Conservation (phyloP, 345 rosid species). For the Acer yangbiense region DNA sequence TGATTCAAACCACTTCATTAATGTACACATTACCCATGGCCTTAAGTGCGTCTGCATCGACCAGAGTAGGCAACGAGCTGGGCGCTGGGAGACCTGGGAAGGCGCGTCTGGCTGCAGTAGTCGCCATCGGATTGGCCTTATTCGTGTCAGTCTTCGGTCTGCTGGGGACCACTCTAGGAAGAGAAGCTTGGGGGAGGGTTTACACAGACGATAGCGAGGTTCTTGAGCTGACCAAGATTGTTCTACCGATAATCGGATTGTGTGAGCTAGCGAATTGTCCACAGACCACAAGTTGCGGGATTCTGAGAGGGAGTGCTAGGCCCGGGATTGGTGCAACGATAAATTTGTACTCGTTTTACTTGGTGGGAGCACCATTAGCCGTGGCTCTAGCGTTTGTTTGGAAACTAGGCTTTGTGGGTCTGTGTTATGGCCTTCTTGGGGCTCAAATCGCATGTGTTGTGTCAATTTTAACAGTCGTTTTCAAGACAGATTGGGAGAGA, state of each 20-base stretch:
- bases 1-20: slow-evolving; percentile 85
- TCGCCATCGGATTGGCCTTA: slow-evolving; percentile 60
- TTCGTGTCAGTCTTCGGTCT: slow-evolving; percentile 56
- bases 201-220: slow-evolving; percentile 62
- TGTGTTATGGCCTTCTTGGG: slow-evolving; percentile 81
- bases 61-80: slow-evolving; percentile 84
- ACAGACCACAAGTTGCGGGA: slow-evolving; percentile 91
- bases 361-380: slow-evolving; percentile 85
- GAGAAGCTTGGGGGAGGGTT: slow-evolving; percentile 67
- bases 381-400: slow-evolving; percentile 60
- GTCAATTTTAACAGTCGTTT: slow-evolving; percentile 65
- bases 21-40: slow-evolving; percentile 83
- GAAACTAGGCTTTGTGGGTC: slow-evolving; percentile 75
- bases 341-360: slow-evolving; percentile 75
- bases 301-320: slow-evolving; percentile 81
- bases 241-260: slow-evolving; percentile 77
- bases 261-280: slow-evolving; percentile 97
- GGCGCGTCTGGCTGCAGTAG: slow-evolving; percentile 62
- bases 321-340: slow-evolving; percentile 70
- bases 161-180: slow-evolving; percentile 60
- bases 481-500: slow-evolving; percentile 75
- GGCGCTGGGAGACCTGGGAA: slow-evolving; percentile 70
- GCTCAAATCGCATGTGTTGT: slow-evolving; percentile 80
- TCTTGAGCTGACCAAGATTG: slow-evolving; percentile 51
- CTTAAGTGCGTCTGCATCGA: slow-evolving; percentile 71